Conservation (phyloP, 768 basidiomycete genomes). For the Neoboletus subvelutipes region DNA sequence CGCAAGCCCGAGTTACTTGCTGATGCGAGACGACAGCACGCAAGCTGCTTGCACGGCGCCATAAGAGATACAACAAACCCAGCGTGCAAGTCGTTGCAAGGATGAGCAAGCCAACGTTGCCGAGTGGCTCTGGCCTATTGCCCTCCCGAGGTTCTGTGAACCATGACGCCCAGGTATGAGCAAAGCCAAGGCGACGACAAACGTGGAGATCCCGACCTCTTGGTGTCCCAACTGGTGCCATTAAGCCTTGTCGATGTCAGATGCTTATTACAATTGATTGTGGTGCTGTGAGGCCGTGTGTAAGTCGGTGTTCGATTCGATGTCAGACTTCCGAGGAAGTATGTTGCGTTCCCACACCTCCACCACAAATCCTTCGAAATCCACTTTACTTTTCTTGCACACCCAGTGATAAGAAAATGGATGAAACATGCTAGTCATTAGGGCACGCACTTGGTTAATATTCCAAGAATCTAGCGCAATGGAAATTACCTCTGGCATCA, state of each 20-base stretch:
- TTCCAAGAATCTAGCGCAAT: too few relatives aligned
- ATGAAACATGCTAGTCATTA: too few relatives aligned
- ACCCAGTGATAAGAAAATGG: too few relatives aligned
- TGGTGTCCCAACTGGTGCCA: slow-evolving; percentile 25
- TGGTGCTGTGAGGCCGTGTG: background rate
- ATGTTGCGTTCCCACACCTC: too few relatives aligned
- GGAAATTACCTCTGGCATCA: too few relatives aligned
- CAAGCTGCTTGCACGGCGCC: slow-evolving; percentile 57
- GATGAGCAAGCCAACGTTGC: slow-evolving; percentile 51
- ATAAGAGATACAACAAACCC: slow-evolving; percentile 58
- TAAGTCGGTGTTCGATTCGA: background rate
- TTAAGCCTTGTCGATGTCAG: slow-evolving; percentile 1
- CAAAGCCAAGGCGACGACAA: background rate
- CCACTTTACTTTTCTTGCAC: too few relatives aligned
- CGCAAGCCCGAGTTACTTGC: slow-evolving; percentile 36
- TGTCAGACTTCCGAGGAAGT: too few relatives aligned
- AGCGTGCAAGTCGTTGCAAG: slow-evolving; percentile 59
- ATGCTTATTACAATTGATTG: background rate
- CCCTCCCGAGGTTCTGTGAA: slow-evolving; percentile 55
- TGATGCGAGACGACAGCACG: slow-evolving; percentile 61
- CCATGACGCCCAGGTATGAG: background rate
- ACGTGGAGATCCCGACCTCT: slow-evolving; percentile 19
- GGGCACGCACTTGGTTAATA: too few relatives aligned
- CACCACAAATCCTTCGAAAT: too few relatives aligned
- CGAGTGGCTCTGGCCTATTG: slow-evolving; percentile 64